phyloP scores from a whole-genome alignment of 2,329 filamentous ascomycete species.

The Nemania serpens region DNA sequence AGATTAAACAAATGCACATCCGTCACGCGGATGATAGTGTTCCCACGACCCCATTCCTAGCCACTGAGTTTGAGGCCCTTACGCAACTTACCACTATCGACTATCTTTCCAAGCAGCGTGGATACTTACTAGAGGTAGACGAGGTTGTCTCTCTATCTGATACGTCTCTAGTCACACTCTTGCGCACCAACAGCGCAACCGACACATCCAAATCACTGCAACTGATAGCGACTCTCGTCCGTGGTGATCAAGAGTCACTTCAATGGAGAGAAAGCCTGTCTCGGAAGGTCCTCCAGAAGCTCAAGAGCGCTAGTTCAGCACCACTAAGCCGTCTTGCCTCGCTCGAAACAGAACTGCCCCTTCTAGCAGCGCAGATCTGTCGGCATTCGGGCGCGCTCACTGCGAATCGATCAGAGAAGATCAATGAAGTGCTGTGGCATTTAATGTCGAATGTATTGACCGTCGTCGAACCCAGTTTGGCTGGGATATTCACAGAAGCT shows the following conservation, averaged over 20 bases:
- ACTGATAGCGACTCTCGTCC: conserved; percentile 53
- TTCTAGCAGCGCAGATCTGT: conserved; percentile 61
- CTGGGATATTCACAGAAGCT: conserved; percentile 35
- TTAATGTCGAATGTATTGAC: conserved; percentile 50
- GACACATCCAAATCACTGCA: conserved; percentile 50
- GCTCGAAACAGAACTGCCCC: conserved; percentile 67
- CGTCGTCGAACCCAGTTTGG: conserved; percentile 45
- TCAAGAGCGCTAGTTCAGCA: conserved; percentile 57
- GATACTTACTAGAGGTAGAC: conserved; percentile 33
- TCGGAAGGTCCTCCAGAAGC: conserved; percentile 58
- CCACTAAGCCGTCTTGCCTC: conserved; percentile 64
- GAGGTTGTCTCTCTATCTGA: conserved; percentile 57
- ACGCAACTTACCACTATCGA: conserved; percentile 57
- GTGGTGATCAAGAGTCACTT: conserved; percentile 27
- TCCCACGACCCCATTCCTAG: conserved; percentile 54
- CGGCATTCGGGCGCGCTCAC: conserved; percentile 54
- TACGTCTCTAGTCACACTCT: conserved; percentile 48
- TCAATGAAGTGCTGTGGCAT: conserved; percentile 54
- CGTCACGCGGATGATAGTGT: conserved; percentile 45
- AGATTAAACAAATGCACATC: conserved; percentile 59
- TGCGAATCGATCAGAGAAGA: conserved; percentile 53
- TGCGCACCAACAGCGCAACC: conserved; percentile 48
- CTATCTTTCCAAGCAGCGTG: conserved; percentile 30
- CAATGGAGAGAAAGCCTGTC: conserved; percentile 53
- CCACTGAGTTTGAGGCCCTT: conserved; percentile 60